Evolutionary conservation across 2,329 filamentous ascomycete genomes (phyloP), one percentile per base, ranked within the genome.

Genomic region (Colletotrichum coccodes): DNA sequence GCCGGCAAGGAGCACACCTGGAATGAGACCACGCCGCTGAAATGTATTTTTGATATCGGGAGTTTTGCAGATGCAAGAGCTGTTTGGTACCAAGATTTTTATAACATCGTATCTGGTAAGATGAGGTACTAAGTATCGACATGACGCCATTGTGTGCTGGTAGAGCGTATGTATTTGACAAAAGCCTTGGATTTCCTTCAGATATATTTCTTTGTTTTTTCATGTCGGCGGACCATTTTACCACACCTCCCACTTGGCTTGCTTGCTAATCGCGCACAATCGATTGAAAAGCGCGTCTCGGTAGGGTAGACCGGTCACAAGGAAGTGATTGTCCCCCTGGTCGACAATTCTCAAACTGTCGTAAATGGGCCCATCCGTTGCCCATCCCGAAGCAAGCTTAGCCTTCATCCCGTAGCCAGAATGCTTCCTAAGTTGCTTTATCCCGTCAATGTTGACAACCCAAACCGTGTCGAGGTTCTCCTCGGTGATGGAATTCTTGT

Each of bases 401-500:
- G 34, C 32, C 16, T 64, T 64, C 53, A 56, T 64, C 3, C 62
- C 62, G 14, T 64, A 64, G 3, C 62, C 62, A 2, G 62, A 64
- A 21, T 50, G 52, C 36, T 64, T 64, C 23, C 52, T 53, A 11
- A 64, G 44, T 26, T 64, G 40, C 14, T 23, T 30, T 2, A 64
- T 64, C 11, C 42, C 54, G 7, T 57, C 36, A 14, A 60, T 47
- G 4, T 34, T 47, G 21, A 64, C 3, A 7, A 32, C 36, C 62
- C 62, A 64, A 1, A 59, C 26, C 8, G 62, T 57, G 14, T 64
- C 23, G 6, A 32, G 53, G 6, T 60, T 49, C 3, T 53, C 40
- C 14, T 50, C 38, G 14, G 34, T 36, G 44, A 57, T 40, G 6
- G 53, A 32, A 4, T 42, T 30, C n/a, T 52, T 30, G 6, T 56